These are phyloP conservation scores for Gryganskiella cystojenkinii DNA, from an alignment of 192 early-diverging fungal species.

Conservation along the genomic window DNA sequence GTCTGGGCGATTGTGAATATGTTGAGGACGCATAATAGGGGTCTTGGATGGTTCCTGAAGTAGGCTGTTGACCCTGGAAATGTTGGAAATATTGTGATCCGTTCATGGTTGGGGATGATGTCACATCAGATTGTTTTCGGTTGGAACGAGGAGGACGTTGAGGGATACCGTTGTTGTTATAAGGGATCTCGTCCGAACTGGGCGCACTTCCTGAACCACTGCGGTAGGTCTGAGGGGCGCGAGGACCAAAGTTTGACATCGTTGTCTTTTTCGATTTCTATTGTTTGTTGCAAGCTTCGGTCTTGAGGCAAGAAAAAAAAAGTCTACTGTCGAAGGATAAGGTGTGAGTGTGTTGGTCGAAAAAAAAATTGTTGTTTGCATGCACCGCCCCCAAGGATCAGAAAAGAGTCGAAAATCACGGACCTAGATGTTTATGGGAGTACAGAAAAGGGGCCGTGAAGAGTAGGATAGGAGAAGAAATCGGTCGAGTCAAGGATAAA, in stretches of 20 bases:
- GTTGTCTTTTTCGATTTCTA: neutral
- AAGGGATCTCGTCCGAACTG: conserved; percentile 35
- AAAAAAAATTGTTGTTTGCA: no score
- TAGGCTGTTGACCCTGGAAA: conserved; percentile 15
- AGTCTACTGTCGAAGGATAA: no score
- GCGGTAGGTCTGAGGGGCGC: conserved; percentile 32
- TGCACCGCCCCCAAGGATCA: neutral
- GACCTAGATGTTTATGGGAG: no score
- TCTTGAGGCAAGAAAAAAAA: neutral
- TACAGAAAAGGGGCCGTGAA: neutral
- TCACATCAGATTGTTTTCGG: conserved; percentile 26
- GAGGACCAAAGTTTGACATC: conserved; percentile 4
- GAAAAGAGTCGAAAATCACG: neutral
- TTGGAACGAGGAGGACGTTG: conserved; percentile 34
- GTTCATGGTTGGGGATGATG: conserved; percentile 27
- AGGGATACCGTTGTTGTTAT: conserved; percentile 18
- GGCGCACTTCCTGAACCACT: neutral
- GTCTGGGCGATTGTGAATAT: conserved; percentile 29
- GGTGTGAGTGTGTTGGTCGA: no score
- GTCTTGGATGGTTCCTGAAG: conserved; percentile 12
- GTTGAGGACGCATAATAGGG: conserved; percentile 26
- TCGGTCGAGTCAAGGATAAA: neutral
- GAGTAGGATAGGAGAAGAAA: neutral
- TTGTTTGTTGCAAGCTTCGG: neutral
- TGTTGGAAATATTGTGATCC: conserved; percentile 34